Base-by-base conservation (phyloP, 768 basidiomycete genomes). In the Suillus clintonianus region DNA sequence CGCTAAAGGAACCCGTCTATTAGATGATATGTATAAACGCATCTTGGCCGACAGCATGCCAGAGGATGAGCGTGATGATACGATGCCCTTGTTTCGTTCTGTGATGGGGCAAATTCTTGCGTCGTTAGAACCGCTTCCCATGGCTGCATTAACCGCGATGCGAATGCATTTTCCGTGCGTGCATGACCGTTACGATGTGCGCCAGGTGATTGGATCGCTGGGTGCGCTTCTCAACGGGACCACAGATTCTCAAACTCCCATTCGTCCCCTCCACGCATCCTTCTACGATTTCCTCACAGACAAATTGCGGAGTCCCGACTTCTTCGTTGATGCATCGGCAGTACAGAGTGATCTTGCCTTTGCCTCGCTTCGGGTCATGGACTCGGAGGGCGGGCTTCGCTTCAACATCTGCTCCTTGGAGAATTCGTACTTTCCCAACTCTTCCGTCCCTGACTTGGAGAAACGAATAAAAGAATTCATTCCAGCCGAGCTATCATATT, bases 251-350 rank as follows among this genome's bases (percentile, higher is more conserved):
- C 27, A 30, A 8, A 60, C 32, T n/a, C 60, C 66, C 7, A 62
- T 72, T 30, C 62, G 54, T 8, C 62, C 68, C 17, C 63, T 74
- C 8, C 74, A 76, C 48, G 54, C 71, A 4, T 76, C 74, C 0
- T 73, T 76, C 64, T 57, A 56, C 14, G 75, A 76, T 36, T 76
- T 70, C 45, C 65, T 74, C 13, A 56, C 42, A 2, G 60, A 69
- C 47, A 0, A 37, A 32, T 30, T 27, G 2, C 66, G 72, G 1
- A 65, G 68, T 15, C 39, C 19, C 14, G 30, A 57, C 4, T 74
- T 68, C 55, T 63, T 34, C 54, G 51, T 68, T 24, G 65, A 65
- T 30, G 24, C 39, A 6, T 30, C 30, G n/a, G 1, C 13, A 1
- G 15, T 32, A 5, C 47, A 50, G 1, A 19, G 48, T 0, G 19